These are phyloP conservation scores for Kappamyces sp. DNA, from an alignment of 192 early-diverging fungal species.

Conservation along the genomic window DNA sequence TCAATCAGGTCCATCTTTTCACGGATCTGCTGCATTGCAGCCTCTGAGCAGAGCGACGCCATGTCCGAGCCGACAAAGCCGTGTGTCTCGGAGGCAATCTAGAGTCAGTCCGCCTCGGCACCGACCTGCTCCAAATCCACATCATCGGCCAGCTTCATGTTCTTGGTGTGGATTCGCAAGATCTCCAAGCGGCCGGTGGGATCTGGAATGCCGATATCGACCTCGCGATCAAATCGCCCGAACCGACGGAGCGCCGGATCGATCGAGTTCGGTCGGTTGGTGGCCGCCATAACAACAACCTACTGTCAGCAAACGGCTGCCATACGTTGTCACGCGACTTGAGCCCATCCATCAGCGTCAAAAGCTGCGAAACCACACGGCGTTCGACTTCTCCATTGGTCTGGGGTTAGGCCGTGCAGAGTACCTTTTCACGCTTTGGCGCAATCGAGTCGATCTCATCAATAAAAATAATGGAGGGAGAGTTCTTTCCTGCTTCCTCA, in stretches of 20 bases:
- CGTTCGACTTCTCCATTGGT: constrained; percentile 98
- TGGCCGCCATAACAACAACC: constrained; percentile 97
- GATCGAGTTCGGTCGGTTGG: constrained; percentile 97
- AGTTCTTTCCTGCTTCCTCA: constrained; percentile 97
- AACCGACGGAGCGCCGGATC: constrained; percentile 98
- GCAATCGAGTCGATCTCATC: constrained; percentile 99
- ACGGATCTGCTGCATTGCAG: constrained; percentile 99
- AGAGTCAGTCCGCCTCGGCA: neutral
- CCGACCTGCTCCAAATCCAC: constrained; percentile 85
- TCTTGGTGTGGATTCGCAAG: constrained; percentile 98
- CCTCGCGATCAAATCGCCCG: constrained; percentile 97
- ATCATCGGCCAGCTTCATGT: constrained; percentile 96
- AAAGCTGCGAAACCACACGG: constrained; percentile 94
- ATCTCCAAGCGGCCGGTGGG: constrained; percentile 98
- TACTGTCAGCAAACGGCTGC: no score
- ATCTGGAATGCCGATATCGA: constrained; percentile 99
- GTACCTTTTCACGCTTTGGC: constrained; percentile 93
- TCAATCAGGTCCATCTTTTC: constrained; percentile 99
- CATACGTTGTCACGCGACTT: constrained; percentile 81
- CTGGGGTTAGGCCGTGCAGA: constrained; percentile 10
- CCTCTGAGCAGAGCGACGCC: constrained; percentile 96
- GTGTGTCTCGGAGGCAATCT: constrained; percentile 93
- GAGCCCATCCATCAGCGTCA: constrained; percentile 97
- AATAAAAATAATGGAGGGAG: constrained; percentile 96
- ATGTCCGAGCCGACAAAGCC: constrained; percentile 97